Base-by-base conservation (phyloP, 2,329 filamentous ascomycete species). In the Gaeumannomyces tritici region DNA sequence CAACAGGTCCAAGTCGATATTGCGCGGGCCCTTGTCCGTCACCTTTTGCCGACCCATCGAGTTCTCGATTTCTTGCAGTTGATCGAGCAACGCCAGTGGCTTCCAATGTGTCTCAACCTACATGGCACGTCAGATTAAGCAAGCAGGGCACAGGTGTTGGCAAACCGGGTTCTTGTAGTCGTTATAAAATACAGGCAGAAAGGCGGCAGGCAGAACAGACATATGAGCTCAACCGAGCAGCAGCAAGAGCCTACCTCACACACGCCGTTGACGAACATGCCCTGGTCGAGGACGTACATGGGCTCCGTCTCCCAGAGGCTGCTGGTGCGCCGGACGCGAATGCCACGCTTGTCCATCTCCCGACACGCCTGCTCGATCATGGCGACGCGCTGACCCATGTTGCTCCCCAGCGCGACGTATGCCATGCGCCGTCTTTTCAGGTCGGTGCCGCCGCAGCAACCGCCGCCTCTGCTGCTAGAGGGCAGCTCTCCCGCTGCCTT, bases 211-310 rank as follows among this genome's bases (percentile, higher is more conserved):
- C 55, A n/a, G n/a, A n/a, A 13, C 8, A 55, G 27, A 3, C 26
- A 55, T 64, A 35, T 61, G 51, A 18, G 35, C 63, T 62, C 64
- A 63, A 60, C 57, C 62, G 21, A 28, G 26, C 59, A n/a, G n/a
- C n/a, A 56, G 28, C 28, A 64, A 8, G 4, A 33, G 57, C 42
- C 35, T 35, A 96, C 92, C 86, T 96, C 90, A 73, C 91, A 96
- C 63, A 88, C 93, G 26, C 92, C 95, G 72, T 99, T 99, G 59
- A 97, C 78, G 71, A 99, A 99, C 33, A 85, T 84, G 65, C 87
- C 87, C 73, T 99, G 95, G 66, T 97, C 89, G 65, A 89, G 78
- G 66, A 97, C 89, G 74, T 99, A 99, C 95, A 99, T 99, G 27
- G 95, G 91, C 69, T 91, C 87, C 4, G 93, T 99, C 77, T 98